Conservation (phyloP, 768 basidiomycete genomes). For the Lentinula boryana region DNA sequence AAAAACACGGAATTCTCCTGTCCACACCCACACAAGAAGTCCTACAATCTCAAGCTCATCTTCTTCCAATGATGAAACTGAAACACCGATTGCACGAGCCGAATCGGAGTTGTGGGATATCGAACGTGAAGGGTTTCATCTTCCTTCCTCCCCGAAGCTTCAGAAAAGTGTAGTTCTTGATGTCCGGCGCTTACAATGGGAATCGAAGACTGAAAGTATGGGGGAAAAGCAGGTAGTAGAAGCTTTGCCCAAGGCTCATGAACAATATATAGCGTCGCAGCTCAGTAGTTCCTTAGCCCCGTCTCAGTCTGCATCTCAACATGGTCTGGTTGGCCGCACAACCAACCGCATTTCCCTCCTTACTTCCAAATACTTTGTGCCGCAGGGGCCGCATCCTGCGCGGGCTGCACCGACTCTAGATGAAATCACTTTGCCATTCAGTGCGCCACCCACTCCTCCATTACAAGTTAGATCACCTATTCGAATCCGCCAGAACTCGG, state of each 20-base stretch:
- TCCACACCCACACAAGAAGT: not conserved
- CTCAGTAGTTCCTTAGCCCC: constrained; percentile 25
- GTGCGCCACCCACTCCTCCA: not conserved
- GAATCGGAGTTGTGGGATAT: constrained; percentile 54
- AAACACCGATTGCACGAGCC: not conserved
- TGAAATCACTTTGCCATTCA: not conserved
- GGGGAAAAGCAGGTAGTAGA: not conserved
- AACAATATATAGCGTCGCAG: not conserved
- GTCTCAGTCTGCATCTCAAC: constrained; percentile 55
- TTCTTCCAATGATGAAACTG: not conserved
- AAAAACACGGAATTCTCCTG: not conserved
- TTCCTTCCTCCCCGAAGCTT: constrained; percentile 11
- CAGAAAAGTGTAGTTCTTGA: not conserved
- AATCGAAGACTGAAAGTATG: not conserved
- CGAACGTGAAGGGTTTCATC: constrained; percentile 30
- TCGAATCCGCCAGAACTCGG: not conserved
- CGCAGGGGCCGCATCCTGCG: constrained; percentile 6
- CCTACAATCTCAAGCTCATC: not conserved
- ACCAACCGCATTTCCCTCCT: not conserved
- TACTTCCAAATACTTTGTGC: constrained; percentile 16
- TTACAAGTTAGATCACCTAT: not conserved
- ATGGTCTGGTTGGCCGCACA: constrained; percentile 14
- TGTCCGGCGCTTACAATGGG: not conserved
- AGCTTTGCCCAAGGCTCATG: not conserved
- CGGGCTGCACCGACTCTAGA: not conserved